Evolutionary conservation across 2,329 filamentous ascomycete species (phyloP).

Genomic region (Onygenales sp.): DNA sequence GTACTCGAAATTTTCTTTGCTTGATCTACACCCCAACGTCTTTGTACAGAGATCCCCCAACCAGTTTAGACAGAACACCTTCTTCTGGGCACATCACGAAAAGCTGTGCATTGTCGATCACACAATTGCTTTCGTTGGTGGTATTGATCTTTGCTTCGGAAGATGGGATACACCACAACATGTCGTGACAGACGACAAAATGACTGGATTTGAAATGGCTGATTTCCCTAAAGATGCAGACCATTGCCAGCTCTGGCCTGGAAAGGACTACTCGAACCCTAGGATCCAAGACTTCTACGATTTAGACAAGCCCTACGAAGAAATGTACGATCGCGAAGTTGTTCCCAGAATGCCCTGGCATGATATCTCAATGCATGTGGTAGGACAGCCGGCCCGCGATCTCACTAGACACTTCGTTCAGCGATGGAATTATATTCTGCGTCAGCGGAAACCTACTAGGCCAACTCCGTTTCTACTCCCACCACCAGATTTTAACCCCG

Average conservation of each 20-base stretch:
- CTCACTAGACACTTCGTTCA: conserved; percentile 93
- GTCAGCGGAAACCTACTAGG: conserved; percentile 83
- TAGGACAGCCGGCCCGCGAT: conserved; percentile 83
- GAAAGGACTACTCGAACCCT: conserved; percentile 98
- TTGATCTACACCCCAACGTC: conserved; percentile 94
- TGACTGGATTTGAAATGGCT: conserved; percentile 60
- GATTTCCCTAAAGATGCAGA: conserved; percentile 67
- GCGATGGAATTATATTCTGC: conserved; percentile 91
- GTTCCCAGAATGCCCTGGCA: conserved; percentile 98
- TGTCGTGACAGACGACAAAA: conserved; percentile 76
- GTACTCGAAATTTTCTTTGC: conserved; percentile 91
- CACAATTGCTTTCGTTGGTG: conserved; percentile 85
- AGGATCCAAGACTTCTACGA: conserved; percentile 91
- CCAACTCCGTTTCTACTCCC: conserved; percentile 90
- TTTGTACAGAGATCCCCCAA: conserved; percentile 95
- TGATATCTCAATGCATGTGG: conserved; percentile 81
- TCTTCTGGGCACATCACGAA: conserved; percentile 98
- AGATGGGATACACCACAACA: conserved; percentile 88
- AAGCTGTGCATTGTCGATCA: conserved; percentile 97
- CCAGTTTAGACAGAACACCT: conserved; percentile 97
- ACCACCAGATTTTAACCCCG: conserved; percentile 79
- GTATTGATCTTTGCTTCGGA: conserved; percentile 90
- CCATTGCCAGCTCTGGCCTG: conserved; percentile 88
- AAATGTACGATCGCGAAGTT: conserved; percentile 87
- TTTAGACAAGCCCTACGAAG: conserved; percentile 84